phyloP scores from a whole-genome alignment of 192 early-diverging fungal genomes.

The Linnemannia elongata region DNA sequence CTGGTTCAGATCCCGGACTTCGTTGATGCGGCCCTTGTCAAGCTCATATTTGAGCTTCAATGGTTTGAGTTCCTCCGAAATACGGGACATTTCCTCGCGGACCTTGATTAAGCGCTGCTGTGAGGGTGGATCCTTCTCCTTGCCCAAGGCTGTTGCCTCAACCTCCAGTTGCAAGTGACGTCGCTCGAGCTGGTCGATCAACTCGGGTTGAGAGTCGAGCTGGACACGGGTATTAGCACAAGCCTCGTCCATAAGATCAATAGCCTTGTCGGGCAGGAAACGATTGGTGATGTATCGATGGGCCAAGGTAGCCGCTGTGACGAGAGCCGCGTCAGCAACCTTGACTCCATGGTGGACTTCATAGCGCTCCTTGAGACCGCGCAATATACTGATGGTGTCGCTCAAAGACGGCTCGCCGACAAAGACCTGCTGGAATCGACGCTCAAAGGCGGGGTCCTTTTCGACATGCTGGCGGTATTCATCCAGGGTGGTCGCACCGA shows the following conservation, averaged over 20 bases:
- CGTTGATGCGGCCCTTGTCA: constrained; percentile 90
- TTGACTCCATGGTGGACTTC: constrained; percentile 89
- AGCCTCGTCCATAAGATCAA: constrained; percentile 93
- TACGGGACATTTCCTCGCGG: constrained; percentile 82
- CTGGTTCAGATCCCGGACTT: constrained; percentile 86
- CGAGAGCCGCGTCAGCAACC: constrained; percentile 81
- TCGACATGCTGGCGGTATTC: constrained; percentile 97
- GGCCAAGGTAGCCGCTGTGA: constrained; percentile 79
- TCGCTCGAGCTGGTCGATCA: constrained; percentile 96
- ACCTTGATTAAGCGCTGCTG: constrained; percentile 84
- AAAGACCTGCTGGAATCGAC: constrained; percentile 86
- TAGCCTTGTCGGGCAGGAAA: constrained; percentile 87
- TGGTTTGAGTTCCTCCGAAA: constrained; percentile 91
- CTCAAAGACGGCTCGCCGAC: constrained; percentile 82
- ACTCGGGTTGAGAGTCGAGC: constrained; percentile 96
- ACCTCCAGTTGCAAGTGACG: constrained; percentile 94
- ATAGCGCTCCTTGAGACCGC: constrained; percentile 85
- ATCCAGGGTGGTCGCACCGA: constrained; percentile 95
- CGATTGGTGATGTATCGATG: constrained; percentile 82
- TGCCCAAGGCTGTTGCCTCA: constrained; percentile 92
- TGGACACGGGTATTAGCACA: constrained; percentile 97
- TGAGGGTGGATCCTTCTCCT: constrained; percentile 92
- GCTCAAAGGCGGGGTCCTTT: constrained; percentile 87
- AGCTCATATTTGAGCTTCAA: constrained; percentile 87
- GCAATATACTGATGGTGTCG: constrained; percentile 84